These are phyloP conservation scores for Cyclotella sp. DNA, from an alignment of 108 stramenopile genomes.

Conservation along the genomic window DNA sequence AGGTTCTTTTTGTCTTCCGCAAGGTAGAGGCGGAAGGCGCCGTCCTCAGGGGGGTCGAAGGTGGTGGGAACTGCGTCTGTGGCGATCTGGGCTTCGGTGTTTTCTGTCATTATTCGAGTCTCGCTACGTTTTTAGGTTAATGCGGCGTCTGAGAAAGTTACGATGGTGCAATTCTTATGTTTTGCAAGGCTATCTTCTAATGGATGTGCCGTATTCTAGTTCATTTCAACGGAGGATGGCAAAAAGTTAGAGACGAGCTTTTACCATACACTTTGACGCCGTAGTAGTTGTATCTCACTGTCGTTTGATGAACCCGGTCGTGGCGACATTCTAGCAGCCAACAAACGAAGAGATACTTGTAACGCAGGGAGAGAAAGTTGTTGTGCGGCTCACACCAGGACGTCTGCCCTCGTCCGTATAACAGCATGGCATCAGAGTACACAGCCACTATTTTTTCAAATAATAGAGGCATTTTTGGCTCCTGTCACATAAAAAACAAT, in stretches of 20 bases:
- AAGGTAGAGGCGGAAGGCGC: conserved; percentile 80
- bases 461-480: background rate
- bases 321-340: no score
- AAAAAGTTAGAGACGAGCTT: background rate
- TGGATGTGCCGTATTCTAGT: background rate
- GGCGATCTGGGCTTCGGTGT: conserved; percentile 6
- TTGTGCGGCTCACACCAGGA: background rate
- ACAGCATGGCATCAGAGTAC: background rate
- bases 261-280: background rate
- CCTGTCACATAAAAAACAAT: background rate
- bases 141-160: background rate
- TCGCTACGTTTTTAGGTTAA: background rate
- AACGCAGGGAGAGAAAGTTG: background rate
- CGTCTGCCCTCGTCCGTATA: background rate
- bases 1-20: conserved; percentile 88
- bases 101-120: conserved; percentile 1
- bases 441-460: background rate
- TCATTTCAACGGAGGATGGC: background rate
- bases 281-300: no score
- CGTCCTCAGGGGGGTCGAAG: conserved; percentile 46
- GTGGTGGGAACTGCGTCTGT: conserved; percentile 59
- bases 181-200: background rate
- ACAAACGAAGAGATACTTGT: no score
- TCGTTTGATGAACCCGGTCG: no score
- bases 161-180: background rate